Evolutionary conservation across 352 stramenopile species (phyloP), one percentile per base, ranked within the genome.

Genomic region (Pythium aquatile): DNA sequence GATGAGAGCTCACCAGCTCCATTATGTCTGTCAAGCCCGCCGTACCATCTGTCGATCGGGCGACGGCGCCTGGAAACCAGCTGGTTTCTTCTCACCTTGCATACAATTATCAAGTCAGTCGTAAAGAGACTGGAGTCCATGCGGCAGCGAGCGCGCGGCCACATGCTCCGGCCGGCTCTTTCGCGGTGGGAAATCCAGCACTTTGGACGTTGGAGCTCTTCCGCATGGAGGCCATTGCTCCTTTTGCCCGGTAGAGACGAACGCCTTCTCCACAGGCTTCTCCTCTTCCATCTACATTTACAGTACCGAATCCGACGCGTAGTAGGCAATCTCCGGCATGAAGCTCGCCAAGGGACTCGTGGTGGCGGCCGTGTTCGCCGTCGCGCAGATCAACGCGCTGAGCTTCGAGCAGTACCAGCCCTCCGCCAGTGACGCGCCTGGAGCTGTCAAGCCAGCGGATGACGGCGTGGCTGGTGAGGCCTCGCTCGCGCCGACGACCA

Each of bases 301-400:
- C 53, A 56, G n/a, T 49, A 48, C 44, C 53, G 17, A 39, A 39
- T 44, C 26, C 52, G 24, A 52, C 40, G 39, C 17, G 33, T 40
- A 48, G 37, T 42, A 51, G 37, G 56, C 40, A 53, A 62, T 55
- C 32, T 24, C 30, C 44, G 61, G 10, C 17, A 79, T 79, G 73
- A 77, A 79, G 69, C 63, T 79, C 63, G 51, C 70, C 33, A 77
- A 77, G 73, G 61, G 63, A 64, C 73, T 90, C 33, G 70, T 90
- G 35, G 54, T 90, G 56, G 79, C 73, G 54, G 79, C 79, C 54
- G 78, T 83, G 47, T 32, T 88, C 10, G 87, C 76, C 64, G 74
- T 54, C 35, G 73, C 81, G 26, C 66, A 85, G 30, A 74, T 85
- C 16, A 75, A 81, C 58, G 81, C 81, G 61, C 71, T 87, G 57